These are phyloP conservation scores for Escovopsis sp. DNA, from an alignment of 2,329 filamentous ascomycete species.

Conservation along the genomic window DNA sequence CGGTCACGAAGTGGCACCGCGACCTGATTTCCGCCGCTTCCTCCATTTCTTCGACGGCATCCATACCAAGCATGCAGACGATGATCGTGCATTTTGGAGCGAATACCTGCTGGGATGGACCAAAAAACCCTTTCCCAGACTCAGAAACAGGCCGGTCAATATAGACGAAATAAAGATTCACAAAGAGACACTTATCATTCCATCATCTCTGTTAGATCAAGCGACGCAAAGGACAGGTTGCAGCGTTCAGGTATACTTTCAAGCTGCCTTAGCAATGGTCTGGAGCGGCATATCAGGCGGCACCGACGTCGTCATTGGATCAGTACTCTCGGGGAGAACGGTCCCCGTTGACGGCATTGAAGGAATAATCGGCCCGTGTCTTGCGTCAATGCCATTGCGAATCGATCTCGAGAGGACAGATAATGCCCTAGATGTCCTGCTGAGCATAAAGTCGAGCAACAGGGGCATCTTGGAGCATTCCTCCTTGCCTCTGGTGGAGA, in stretches of 20 bases:
- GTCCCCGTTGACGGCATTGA: constrained; percentile 58
- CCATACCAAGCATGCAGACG: constrained; percentile 16
- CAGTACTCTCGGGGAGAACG: constrained; percentile 68
- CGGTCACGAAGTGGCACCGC: constrained; percentile 12
- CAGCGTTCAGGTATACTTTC: constrained; percentile 58
- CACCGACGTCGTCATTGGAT: constrained; percentile 57
- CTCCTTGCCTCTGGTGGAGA: constrained; percentile 48
- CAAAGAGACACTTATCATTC: constrained; percentile 7
- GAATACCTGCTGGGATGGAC: constrained; percentile 44
- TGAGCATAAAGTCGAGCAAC: constrained; percentile 48
- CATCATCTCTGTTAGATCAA: constrained; percentile 11
- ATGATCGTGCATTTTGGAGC: constrained; percentile 52
- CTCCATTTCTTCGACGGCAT: constrained; percentile 28
- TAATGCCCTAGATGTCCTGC: constrained; percentile 44
- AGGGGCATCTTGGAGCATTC: constrained; percentile 49
- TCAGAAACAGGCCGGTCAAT: constrained; percentile 14
- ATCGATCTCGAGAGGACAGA: constrained; percentile 36
- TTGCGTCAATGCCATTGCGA: constrained; percentile 61
- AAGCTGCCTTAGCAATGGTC: constrained; percentile 53
- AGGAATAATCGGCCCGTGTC: constrained; percentile 61
- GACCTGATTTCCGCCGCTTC: constrained; percentile 48
- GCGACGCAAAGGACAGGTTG: constrained; percentile 27
- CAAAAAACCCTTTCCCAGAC: constrained; percentile 39
- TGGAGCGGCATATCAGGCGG: constrained; percentile 48
- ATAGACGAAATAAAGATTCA: constrained; percentile 6